These are phyloP conservation scores for Phytophthora pseudosyringae DNA, from an alignment of 352 stramenopile species.

Conservation along the genomic window DNA sequence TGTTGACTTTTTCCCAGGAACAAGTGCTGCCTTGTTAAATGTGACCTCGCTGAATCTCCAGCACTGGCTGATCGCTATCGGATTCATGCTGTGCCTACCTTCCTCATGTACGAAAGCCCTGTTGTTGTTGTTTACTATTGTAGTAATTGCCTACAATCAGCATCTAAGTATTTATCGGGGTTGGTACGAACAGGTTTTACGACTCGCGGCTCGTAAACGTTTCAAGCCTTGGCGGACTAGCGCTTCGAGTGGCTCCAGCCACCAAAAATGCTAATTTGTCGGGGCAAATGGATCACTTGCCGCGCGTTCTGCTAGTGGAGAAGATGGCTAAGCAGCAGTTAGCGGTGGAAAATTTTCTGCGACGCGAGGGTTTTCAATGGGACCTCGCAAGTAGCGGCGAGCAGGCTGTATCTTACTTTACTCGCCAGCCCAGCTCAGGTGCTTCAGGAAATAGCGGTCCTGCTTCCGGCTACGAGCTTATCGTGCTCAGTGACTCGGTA, in stretches of 20 bases:
- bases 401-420: constrained; percentile 59
- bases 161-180: background rate
- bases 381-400: constrained; percentile 67
- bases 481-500: constrained; percentile 69
- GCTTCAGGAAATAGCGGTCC: constrained; percentile 1
- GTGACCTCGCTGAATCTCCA: constrained; percentile 70
- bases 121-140: background rate
- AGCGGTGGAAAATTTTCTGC: constrained; percentile 60
- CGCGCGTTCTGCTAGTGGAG: constrained; percentile 68
- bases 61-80: constrained; percentile 64
- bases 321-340: constrained; percentile 64
- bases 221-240: constrained; percentile 62
- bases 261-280: constrained; percentile 72
- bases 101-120: constrained; percentile 59
- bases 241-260: constrained; percentile 55
- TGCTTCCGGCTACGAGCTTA: constrained; percentile 46
- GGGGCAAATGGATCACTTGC: constrained; percentile 59
- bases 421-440: constrained; percentile 32
- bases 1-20: constrained; percentile 37
- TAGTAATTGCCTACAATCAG: background rate
- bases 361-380: constrained; percentile 73
- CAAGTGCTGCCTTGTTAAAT: constrained; percentile 61
- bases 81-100: constrained; percentile 76
- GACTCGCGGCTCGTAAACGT: constrained; percentile 59
- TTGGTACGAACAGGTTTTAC: constrained; percentile 58